Conservation (phyloP, 192 early-diverging fungal species). For the Phlyctochytrium bullatum region DNA sequence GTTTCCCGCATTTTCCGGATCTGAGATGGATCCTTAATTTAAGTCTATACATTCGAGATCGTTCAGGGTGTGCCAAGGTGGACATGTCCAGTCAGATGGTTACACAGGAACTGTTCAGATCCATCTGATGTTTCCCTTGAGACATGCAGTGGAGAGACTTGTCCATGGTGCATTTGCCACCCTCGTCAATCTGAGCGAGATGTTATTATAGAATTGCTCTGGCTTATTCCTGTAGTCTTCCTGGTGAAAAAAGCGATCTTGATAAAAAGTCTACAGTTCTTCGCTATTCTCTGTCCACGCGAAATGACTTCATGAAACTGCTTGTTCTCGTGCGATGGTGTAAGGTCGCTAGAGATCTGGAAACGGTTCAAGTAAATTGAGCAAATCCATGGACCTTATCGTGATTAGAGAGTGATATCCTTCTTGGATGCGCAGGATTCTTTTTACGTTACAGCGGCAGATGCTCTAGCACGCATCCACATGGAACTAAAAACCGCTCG, state of each 20-base stretch:
- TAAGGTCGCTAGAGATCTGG: conserved; percentile 45
- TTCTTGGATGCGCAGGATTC: conserved; percentile 63
- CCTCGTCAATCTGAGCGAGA: conserved; percentile 16
- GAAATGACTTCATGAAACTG: conserved; percentile 49
- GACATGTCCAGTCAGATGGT: no score
- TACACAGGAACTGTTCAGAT: no score
- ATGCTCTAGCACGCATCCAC: conserved; percentile 44
- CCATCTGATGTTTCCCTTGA: conserved; percentile 15
- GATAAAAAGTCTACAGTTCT: conserved; percentile 10
- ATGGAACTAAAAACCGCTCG: conserved; percentile 35
- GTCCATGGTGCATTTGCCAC: conserved; percentile 11
- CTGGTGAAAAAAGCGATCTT: neutral
- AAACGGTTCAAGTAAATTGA: conserved; percentile 35
- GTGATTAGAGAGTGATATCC: conserved; percentile 4
- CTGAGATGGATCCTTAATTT: conserved; percentile 6
- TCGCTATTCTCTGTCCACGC: neutral
- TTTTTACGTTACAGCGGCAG: conserved; percentile 58
- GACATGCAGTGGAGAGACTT: conserved; percentile 1
- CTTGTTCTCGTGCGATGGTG: conserved; percentile 77
- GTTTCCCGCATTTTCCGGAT: neutral
- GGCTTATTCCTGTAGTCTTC: neutral
- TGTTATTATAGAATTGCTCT: conserved; percentile 1
- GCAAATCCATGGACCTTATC: conserved; percentile 30
- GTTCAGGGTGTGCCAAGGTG: no score
- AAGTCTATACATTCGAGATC: no score